phyloP scores from a whole-genome alignment of 495 filamentous ascomycete genomes.

The Neurospora intermedia region DNA sequence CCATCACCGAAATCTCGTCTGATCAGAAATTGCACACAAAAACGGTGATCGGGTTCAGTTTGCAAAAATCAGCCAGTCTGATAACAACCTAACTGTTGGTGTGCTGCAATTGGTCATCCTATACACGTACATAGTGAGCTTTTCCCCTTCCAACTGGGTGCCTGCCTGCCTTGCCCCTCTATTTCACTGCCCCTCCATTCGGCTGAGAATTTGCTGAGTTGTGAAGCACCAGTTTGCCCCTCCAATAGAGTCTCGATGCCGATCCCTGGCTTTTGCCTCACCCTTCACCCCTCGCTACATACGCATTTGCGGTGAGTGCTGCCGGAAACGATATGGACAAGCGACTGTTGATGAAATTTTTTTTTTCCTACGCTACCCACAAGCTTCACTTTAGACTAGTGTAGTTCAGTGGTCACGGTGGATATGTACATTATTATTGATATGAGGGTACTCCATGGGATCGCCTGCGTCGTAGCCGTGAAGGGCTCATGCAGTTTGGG shows the following conservation, averaged over 20 bases:
- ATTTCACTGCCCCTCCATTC: not conserved
- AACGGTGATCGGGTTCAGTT: not conserved
- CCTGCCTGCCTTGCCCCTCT: not conserved
- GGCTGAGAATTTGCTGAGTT: not conserved
- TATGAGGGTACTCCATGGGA: not conserved
- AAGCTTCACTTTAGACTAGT: not conserved
- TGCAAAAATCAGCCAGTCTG: not conserved
- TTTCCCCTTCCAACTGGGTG: not conserved
- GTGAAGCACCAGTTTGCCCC: not conserved
- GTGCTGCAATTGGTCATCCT: not conserved
- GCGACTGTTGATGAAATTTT: not conserved
- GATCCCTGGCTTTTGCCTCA: not conserved
- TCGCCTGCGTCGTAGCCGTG: not conserved
- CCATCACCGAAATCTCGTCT: not conserved
- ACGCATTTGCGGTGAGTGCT: not conserved
- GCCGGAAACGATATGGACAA: not conserved
- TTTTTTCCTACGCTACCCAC: not conserved
- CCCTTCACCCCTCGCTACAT: not conserved
- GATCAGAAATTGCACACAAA: not conserved
- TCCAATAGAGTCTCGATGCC: not conserved
- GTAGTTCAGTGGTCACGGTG: not conserved
- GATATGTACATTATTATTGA: not conserved
- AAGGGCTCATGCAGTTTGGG: slow-evolving; percentile 8
- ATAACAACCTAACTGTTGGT: not conserved
- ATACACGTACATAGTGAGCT: not conserved